Percentiles rank a stretch among this genome's conserved stretches.
These are phyloP conservation scores for Cornus controversa DNA, from an alignment of 148 eudicot genomes.

Conservation along the genomic window DNA sequence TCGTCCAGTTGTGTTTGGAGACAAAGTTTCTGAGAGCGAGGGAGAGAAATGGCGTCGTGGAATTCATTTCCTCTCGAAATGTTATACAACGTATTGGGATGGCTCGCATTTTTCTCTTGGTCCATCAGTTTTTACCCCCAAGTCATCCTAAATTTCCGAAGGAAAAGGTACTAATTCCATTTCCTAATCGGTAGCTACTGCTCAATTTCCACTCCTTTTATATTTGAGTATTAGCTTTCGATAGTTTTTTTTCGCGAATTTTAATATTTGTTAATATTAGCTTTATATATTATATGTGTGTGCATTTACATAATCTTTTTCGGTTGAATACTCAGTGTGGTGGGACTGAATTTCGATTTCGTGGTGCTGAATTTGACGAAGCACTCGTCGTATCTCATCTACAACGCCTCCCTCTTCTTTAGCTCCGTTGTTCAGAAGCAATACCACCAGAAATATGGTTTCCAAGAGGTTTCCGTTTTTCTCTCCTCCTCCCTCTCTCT, in stretches of 20 bases:
- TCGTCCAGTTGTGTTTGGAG: not conserved
- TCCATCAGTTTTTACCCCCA: slow-evolving; percentile 87
- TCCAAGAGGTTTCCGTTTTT: slow-evolving; percentile 40
- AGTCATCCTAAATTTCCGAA: slow-evolving; percentile 63
- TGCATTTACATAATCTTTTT: not conserved
- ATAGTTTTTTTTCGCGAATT: no score
- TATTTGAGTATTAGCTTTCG: no score
- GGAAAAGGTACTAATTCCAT: slow-evolving; percentile 63
- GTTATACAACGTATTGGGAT: slow-evolving; percentile 59
- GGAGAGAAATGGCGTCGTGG: slow-evolving; percentile 65
- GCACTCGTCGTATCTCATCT: slow-evolving; percentile 70
- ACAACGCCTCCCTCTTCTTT: slow-evolving; percentile 84
- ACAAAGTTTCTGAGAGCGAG: not conserved
- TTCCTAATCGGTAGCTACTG: no score
- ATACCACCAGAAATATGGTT: slow-evolving; percentile 68
- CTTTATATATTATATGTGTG: not conserved
- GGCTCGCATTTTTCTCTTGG: slow-evolving; percentile 88
- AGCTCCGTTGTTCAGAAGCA: slow-evolving; percentile 70
- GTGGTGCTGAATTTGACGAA: slow-evolving; percentile 80
- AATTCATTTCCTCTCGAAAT: slow-evolving; percentile 56
- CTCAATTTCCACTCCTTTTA: not conserved
- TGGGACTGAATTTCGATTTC: slow-evolving; percentile 82
- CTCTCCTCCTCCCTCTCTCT: not conserved
- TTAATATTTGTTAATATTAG: no score
- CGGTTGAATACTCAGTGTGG: slow-evolving; percentile 46